Evolutionary conservation across 768 basidiomycete species (phyloP), one percentile per base, ranked within the genome.

Genomic region (Xanthoconium stramineum): DNA sequence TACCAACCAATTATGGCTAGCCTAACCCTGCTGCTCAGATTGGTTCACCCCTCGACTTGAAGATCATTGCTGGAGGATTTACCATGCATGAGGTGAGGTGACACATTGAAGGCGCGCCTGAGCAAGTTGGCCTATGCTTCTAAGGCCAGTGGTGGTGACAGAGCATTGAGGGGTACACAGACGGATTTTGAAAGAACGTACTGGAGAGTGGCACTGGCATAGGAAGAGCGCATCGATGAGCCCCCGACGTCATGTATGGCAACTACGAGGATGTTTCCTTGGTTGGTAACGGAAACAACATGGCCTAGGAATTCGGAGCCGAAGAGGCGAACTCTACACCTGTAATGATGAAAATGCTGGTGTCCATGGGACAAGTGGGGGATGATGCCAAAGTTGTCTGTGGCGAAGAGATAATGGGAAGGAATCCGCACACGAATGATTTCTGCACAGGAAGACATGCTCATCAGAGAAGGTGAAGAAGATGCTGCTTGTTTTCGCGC

Each of bases 1-100:
- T 88, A 91, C 53, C 88, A 74, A 71, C 88, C 84, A 20, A 82
- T 89, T 59, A 91, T 83, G 2, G 80, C 72, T 51, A 91, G 71
- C 35, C 85, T 76, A 13, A 80, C 75, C 7, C 79, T 74, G 60
- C 74, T 78, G 52, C 87, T 77, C 5, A 89, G 90, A 69, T 92
- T 90, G 60, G 91, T 84, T 20, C 83, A 79, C 88, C 88, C 89
- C 68, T 92, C 90, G 51, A 92, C n/a, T n/a, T n/a, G n/a, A n/a
- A n/a, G 77, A 6, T 84, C 80, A 63, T 88, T 91, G 24, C 89
- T 78, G 76, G 8, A 90, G 76, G 61, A 88, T 83, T 1, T 78
- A 76, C 65, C 78, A 82, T 1, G 89, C 88, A 60, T 86, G 76
- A 17, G 62, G 66, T 0, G 88, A 80, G 0, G 80, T 79, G 52